Conservation (phyloP, 192 early-diverging fungal species). For the Backusella tuberculispora region DNA sequence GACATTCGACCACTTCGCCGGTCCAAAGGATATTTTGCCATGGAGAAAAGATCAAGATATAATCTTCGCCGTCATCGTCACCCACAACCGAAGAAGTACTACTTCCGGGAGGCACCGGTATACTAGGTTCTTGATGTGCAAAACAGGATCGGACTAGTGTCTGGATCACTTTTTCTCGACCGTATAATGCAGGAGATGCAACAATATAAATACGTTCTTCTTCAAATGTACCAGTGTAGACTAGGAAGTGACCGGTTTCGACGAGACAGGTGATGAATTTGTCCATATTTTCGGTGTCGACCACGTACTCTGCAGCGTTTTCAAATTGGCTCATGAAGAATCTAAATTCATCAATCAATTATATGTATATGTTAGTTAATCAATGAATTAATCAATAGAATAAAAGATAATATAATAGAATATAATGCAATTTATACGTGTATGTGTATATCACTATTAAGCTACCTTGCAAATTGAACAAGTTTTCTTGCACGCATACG, state of each 20-base stretch:
- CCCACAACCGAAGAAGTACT: background rate
- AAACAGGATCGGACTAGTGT: constrained; percentile 35
- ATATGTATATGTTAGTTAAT: background rate
- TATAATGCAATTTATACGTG: no score
- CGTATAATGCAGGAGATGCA: constrained; percentile 56
- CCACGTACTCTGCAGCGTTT: constrained; percentile 77
- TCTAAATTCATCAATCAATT: constrained; percentile 30
- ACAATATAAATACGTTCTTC: constrained; percentile 73
- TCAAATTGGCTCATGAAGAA: constrained; percentile 59
- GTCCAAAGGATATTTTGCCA: constrained; percentile 60
- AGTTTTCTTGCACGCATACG: constrained; percentile 66
- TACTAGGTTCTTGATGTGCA: background rate
- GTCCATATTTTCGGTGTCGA: constrained; percentile 59
- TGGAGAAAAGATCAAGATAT: constrained; percentile 64
- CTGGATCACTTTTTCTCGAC: constrained; percentile 28
- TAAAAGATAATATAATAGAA: no score
- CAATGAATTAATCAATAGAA: background rate
- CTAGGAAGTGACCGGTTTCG: constrained; percentile 72
- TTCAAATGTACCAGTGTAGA: constrained; percentile 74
- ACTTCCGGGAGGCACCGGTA: background rate
- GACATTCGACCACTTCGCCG: constrained; percentile 51
- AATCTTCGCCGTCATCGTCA: constrained; percentile 43
- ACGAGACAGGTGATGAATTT: constrained; percentile 66
- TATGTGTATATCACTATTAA: background rate
- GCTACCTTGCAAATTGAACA: constrained; percentile 63